Base-by-base conservation (phyloP, 1,284 basidiomycete genomes). In the Tausonia pullulans region DNA sequence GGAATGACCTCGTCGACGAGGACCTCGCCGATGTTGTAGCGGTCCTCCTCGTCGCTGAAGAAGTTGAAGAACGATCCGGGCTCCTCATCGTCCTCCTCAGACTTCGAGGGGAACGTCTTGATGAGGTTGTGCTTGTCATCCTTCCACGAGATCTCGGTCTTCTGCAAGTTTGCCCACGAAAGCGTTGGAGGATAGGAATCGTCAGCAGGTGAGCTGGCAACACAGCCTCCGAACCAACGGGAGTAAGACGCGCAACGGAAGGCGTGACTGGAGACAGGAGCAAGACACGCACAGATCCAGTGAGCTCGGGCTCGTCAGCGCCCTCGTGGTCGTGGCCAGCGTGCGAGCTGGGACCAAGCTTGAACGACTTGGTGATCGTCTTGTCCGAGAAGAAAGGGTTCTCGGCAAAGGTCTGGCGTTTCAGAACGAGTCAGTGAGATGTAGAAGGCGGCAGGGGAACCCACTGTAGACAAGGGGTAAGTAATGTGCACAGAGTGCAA, bases 311-410 rank as follows among this genome's bases (percentile, higher is more conserved):
- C 13, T 61, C 63, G 8, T 65, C 64, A 5, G 60, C 58, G n/a
- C 16, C 61, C 43, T 62, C 51, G 49, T 58, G 50, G 45, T 59
- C 46, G 60, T 54, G 51, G 14, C 43, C 44, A 9, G 49, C 40
- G 62, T 59, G 50, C 3, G 55, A 45, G 48, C 5, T 10, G 46
- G 62, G 49, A 9, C 40, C 46, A 51, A 52, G 7, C n/a, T 60
- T 59, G 56, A 48, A 61, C 50, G 54, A 58, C 61, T 66, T 66
- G 58, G 50, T 62, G 50, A 66, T 57, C 9, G 43, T 55, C 3
- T 49, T 66, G 49, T 66, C 52, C 41, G 60, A 41, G 58, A 66
- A 66, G 65, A 49, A 66, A 5, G 65, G 65, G 58, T 66, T 66
- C 61, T 66, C 65, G 39, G 50, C 45, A 50, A 66, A 66, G 41